Conservation (phyloP, 1,284 basidiomycete species). For the Schizophyllum amplum region DNA sequence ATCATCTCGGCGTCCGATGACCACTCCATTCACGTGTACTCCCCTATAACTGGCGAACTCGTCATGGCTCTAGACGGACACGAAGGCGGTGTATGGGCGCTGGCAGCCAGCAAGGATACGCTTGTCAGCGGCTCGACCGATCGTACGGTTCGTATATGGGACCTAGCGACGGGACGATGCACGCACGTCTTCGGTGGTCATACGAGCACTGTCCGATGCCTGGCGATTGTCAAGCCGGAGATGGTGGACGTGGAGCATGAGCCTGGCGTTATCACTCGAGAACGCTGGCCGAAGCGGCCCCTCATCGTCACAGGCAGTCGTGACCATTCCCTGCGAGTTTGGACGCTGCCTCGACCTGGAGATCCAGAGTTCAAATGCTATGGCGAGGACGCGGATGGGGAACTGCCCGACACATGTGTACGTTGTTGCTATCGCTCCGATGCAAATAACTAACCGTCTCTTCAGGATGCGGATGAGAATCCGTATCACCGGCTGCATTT, state of each 20-base stretch:
- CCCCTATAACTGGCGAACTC: conserved; percentile 71
- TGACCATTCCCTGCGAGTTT: conserved; percentile 85
- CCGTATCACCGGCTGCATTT: conserved; percentile 84
- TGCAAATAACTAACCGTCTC: conserved; percentile 6
- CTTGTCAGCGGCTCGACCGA: conserved; percentile 93
- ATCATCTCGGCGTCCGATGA: conserved; percentile 94
- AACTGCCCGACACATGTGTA: conserved; percentile 57
- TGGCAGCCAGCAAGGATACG: conserved; percentile 76
- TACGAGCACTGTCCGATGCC: conserved; percentile 86
- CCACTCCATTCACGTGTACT: conserved; percentile 89
- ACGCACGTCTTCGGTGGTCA: conserved; percentile 91
- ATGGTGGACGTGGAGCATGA: conserved; percentile 64
- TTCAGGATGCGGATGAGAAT: conserved; percentile 77
- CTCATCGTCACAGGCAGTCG: conserved; percentile 91
- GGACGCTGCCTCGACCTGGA: conserved; percentile 76
- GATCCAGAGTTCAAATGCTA: conserved; percentile 73
- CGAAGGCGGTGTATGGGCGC: conserved; percentile 93
- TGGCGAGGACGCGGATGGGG: conserved; percentile 60
- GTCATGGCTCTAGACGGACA: conserved; percentile 77
- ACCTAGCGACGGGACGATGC: conserved; percentile 70
- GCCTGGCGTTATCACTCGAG: conserved; percentile 46
- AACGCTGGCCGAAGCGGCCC: conserved; percentile 80
- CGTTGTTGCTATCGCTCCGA: conserved; percentile 11
- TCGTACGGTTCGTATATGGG: conserved; percentile 91
- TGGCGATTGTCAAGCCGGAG: conserved; percentile 87